Evolutionary conservation across 2,329 filamentous ascomycete genomes (phyloP).

Genomic region (Hymenoscyphus fructigenus): DNA sequence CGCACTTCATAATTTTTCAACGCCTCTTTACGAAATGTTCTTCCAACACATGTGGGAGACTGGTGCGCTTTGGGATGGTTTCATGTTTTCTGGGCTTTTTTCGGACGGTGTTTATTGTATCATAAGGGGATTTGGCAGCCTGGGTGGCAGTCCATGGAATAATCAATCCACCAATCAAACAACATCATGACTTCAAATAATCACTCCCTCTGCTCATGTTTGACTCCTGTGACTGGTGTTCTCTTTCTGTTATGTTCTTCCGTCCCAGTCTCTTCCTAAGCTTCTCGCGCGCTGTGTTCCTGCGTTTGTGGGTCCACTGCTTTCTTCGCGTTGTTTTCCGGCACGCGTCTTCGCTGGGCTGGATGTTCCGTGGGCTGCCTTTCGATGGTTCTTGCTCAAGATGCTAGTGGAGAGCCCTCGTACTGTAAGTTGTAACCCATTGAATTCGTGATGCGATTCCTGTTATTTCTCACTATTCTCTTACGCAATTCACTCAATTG

Average conservation of each 20-base stretch:
- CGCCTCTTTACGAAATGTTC: constrained; percentile 30
- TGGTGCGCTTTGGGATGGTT: constrained; percentile 30
- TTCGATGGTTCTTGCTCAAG: too few relatives aligned
- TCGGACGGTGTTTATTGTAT: constrained; percentile 32
- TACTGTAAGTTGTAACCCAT: too few relatives aligned
- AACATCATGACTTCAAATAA: constrained; percentile 14
- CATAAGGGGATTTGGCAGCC: constrained; percentile 30
- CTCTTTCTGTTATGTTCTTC: neutral
- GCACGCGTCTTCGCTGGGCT: too few relatives aligned
- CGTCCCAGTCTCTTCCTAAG: neutral
- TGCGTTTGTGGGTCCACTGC: neutral
- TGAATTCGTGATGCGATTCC: too few relatives aligned
- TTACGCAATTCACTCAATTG: too few relatives aligned
- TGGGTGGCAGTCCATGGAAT: constrained; percentile 29
- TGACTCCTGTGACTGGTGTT: neutral
- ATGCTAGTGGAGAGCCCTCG: too few relatives aligned
- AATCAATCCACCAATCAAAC: constrained; percentile 21
- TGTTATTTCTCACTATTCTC: too few relatives aligned
- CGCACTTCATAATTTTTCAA: constrained; percentile 18
- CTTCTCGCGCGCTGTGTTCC: neutral
- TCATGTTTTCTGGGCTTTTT: constrained; percentile 22
- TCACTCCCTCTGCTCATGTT: neutral
- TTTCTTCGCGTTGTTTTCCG: too few relatives aligned
- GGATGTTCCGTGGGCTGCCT: too few relatives aligned
- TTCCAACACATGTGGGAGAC: constrained; percentile 22